Conservation (phyloP, 257 asterid species). For the Forsythia viridissima region DNA sequence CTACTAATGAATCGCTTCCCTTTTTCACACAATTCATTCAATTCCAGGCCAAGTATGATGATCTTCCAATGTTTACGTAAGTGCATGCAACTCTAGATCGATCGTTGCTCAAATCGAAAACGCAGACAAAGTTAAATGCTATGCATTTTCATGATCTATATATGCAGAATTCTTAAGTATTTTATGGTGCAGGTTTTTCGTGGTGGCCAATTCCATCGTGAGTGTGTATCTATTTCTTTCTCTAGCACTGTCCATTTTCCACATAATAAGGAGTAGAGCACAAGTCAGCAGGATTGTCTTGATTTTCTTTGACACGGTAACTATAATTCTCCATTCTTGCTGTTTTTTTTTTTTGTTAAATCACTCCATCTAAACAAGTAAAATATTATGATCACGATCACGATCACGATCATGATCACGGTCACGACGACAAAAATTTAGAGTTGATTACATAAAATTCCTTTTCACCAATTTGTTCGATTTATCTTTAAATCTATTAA, state of each 20-base stretch:
- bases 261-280: conserved; percentile 38
- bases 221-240: conserved; percentile 45
- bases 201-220: conserved; percentile 44
- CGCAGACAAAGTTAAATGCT: too few relatives aligned
- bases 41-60: conserved; percentile 34
- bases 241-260: conserved; percentile 40
- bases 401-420: too few relatives aligned
- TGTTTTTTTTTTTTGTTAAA: neutral
- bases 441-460: too few relatives aligned
- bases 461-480: too few relatives aligned
- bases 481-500: too few relatives aligned
- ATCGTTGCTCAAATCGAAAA: too few relatives aligned
- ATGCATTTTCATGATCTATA: neutral
- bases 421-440: too few relatives aligned
- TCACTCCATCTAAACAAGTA: too few relatives aligned
- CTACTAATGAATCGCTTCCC: conserved; percentile 40
- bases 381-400: too few relatives aligned
- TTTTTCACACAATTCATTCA: conserved; percentile 39
- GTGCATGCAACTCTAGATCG: neutral
- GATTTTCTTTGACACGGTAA: conserved; percentile 43
- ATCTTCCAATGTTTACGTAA: conserved; percentile 14
- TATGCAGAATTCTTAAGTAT: neutral
- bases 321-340: neutral
- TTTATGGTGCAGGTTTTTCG: conserved; percentile 39
- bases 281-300: conserved; percentile 33